Evolutionary conservation across 2,329 filamentous ascomycete species (phyloP).

Genomic region (Talaromyces sp.): DNA sequence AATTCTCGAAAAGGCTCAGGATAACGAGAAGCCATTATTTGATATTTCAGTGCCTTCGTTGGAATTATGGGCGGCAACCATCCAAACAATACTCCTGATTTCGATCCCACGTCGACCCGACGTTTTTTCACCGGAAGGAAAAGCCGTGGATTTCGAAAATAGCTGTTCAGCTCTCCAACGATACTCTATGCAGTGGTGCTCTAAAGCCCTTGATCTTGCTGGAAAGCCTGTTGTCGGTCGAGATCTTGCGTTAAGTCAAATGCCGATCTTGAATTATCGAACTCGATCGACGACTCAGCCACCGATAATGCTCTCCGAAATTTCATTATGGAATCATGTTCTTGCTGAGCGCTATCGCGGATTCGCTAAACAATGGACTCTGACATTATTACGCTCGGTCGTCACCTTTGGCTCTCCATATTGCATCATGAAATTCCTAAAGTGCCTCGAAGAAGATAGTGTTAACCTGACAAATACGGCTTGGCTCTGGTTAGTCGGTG

Average conservation of each 20-base stretch:
- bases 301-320: background rate
- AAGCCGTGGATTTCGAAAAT: background rate
- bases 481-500: background rate
- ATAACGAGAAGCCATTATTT: background rate
- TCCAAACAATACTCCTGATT: background rate
- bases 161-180: background rate
- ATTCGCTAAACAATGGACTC: slow-evolving; percentile 8
- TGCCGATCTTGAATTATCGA: slow-evolving; percentile 6
- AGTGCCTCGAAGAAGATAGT: slow-evolving; percentile 1
- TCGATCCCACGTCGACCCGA: slow-evolving; percentile 6
- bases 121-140: slow-evolving; percentile 9
- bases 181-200: slow-evolving; percentile 11
- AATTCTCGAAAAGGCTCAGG: background rate
- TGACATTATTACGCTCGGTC: background rate
- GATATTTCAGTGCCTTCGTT: background rate
- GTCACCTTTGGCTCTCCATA: slow-evolving; percentile 1
- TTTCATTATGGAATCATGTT: slow-evolving; percentile 5
- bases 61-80: background rate
- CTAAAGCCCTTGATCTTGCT: background rate
- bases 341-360: background rate
- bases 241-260: background rate
- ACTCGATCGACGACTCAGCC: slow-evolving; percentile 4
- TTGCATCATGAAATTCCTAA: slow-evolving; percentile 4
- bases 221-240: background rate
- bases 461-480: background rate